Base-by-base conservation (phyloP, 768 basidiomycete genomes). In the Mycena alexandri region DNA sequence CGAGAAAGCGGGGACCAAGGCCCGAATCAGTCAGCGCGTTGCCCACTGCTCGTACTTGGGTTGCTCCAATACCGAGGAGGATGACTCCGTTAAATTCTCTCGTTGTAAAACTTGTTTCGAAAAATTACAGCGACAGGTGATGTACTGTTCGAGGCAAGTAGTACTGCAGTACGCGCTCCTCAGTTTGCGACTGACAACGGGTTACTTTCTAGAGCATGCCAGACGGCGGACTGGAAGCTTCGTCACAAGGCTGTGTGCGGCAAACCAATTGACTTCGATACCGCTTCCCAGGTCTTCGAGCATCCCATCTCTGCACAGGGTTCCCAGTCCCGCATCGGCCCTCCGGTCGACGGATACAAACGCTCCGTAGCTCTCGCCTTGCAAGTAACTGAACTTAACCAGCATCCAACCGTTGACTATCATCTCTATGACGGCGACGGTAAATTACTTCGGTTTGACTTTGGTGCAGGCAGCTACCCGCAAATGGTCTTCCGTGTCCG, bases 61-160 rank as follows among this genome's bases (percentile, higher is more conserved):
- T 19, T 71, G 70, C 25, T 2, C 5, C 11, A 57, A 67, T 6
- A 24, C 2, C 13, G 56, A 64, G 1, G 10, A 34, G 3, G 61
- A 66, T 19, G 62, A 36, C 11, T 64, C 61, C 12, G 55, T 25
- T 8, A 68, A 56, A 29, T 67, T 61, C 50, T 41, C 16, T 29
- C 62, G 61, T 9, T 71, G 70, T 29, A 47, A 57, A 38, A 10
- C 11, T 34, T 71, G 70, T 34, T 64, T 55, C 33, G 62, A 65
- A 2, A 46, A 29, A 16, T 61, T 68, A 47, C 16, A 65, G 36
- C 67, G 70, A 12, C 53, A 64, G 47, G 61, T 68, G 6, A 24
- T 61, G 16, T 69, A 71, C 51, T 71, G 66, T 17, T 71, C 70
- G n/a, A 9, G 19, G 70, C 68, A 21, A 16, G 48, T 64, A 8